These are phyloP conservation scores for Aspergillus sp. DNA, from an alignment of 2,329 filamentous ascomycete genomes.

Conservation along the genomic window DNA sequence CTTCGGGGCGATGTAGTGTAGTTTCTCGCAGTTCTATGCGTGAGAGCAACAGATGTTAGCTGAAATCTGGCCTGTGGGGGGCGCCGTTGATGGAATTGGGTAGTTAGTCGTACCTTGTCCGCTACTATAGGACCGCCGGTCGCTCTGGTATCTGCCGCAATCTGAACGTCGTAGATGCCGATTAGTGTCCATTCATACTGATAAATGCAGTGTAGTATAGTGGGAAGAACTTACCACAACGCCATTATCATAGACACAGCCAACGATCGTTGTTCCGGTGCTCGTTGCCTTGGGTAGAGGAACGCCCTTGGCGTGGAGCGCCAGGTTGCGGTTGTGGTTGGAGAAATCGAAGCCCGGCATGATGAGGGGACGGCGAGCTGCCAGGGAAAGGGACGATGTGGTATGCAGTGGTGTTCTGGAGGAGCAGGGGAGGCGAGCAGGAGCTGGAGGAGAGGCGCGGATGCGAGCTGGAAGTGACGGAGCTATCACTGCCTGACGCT, in stretches of 20 bases:
- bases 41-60: no score
- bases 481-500: constrained; percentile 32
- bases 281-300: constrained; percentile 95
- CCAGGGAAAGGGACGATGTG: constrained; percentile 4
- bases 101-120: constrained; percentile 62
- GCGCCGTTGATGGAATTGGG: neutral
- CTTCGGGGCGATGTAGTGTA: constrained; percentile 96
- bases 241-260: constrained; percentile 90
- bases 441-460: constrained; percentile 10
- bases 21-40: constrained; percentile 91
- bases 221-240: constrained; percentile 67
- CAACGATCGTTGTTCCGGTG: constrained; percentile 97
- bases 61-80: neutral
- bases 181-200: no score
- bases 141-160: constrained; percentile 95
- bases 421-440: constrained; percentile 28
- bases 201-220: no score
- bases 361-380: constrained; percentile 32
- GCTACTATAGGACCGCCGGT: constrained; percentile 96
- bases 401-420: constrained; percentile 11
- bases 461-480: constrained; percentile 32
- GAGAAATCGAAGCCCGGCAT: constrained; percentile 99
- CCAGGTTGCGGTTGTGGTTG: constrained; percentile 98
- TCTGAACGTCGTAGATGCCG: constrained; percentile 48
- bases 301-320: constrained; percentile 85